Conservation (phyloP, 2,329 filamentous ascomycete species). For the Penicillium brevicompactum region DNA sequence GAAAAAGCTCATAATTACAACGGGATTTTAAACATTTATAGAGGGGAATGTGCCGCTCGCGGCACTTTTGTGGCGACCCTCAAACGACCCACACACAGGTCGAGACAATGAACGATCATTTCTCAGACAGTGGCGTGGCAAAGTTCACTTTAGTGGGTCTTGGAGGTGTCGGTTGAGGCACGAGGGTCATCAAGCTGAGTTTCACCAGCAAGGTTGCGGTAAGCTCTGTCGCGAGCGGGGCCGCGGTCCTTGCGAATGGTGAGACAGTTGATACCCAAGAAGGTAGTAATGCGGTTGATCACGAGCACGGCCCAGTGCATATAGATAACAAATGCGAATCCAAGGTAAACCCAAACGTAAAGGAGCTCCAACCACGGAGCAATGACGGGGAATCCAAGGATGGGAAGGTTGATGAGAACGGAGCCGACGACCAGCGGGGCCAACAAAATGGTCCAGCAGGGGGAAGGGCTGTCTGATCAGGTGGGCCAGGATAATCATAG, state of each 20-base stretch:
- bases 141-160: conserved; percentile 9
- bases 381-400: conserved; percentile 69
- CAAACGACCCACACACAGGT: background rate
- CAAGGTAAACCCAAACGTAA: conserved; percentile 83
- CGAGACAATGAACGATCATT: background rate
- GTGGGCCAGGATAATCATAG: conserved; percentile 97
- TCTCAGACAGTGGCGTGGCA: background rate
- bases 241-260: conserved; percentile 64
- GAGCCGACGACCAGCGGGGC: conserved; percentile 84
- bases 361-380: conserved; percentile 68
- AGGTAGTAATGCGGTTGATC: conserved; percentile 87
- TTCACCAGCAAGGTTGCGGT: conserved; percentile 37
- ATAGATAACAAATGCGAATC: conserved; percentile 83
- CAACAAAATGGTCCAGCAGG: conserved; percentile 93
- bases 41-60: background rate
- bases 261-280: conserved; percentile 89
- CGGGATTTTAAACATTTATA: background rate
- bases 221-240: conserved; percentile 37
- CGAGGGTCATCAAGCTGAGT: conserved; percentile 9
- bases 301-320: conserved; percentile 91
- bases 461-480: conserved; percentile 92
- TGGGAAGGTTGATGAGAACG: conserved; percentile 77
- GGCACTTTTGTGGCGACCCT: background rate
- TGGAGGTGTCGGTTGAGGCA: conserved; percentile 7
- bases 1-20: conserved; percentile 14